Conservation (phyloP, 1,284 basidiomycete species). For the Inonotus obliquus region DNA sequence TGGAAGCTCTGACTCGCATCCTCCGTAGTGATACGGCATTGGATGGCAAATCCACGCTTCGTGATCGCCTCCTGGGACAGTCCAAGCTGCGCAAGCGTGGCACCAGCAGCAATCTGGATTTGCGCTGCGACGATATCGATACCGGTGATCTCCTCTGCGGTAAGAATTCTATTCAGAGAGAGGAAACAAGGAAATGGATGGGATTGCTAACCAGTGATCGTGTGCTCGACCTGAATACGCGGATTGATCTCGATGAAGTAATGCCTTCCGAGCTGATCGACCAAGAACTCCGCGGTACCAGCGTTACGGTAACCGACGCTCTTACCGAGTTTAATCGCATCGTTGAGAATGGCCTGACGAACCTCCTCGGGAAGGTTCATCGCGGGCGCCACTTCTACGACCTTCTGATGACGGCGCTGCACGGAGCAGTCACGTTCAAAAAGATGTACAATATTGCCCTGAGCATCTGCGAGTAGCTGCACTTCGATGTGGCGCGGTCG, state of each 20-base stretch:
- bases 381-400: slow-evolving; percentile 98
- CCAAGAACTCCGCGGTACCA: slow-evolving; percentile 95
- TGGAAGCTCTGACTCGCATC: slow-evolving; percentile 91
- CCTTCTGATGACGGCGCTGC: slow-evolving; percentile 96
- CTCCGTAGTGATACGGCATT: slow-evolving; percentile 99
- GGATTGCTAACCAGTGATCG: slow-evolving; percentile 75
- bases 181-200: neutral
- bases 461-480: slow-evolving; percentile 86
- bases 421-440: slow-evolving; percentile 99
- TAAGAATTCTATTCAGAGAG: slow-evolving; percentile 12
- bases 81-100: slow-evolving; percentile 92
- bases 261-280: slow-evolving; percentile 92
- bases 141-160: slow-evolving; percentile 92
- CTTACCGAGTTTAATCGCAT: slow-evolving; percentile 93
- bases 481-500: slow-evolving; percentile 97
- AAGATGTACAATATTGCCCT: slow-evolving; percentile 93
- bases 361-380: slow-evolving; percentile 90
- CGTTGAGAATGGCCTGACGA: slow-evolving; percentile 80
- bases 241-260: slow-evolving; percentile 99
- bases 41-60: slow-evolving; percentile 96
- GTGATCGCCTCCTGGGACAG: slow-evolving; percentile 96
- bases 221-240: slow-evolving; percentile 98
- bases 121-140: slow-evolving; percentile 98
- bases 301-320: slow-evolving; percentile 95
- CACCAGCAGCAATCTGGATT: slow-evolving; percentile 97